Percentiles rank a stretch among this genome's conserved stretches.
These are phyloP conservation scores for Hyphochytrium catenoides DNA, from an alignment of 352 stramenopile species.

Conservation along the genomic window DNA sequence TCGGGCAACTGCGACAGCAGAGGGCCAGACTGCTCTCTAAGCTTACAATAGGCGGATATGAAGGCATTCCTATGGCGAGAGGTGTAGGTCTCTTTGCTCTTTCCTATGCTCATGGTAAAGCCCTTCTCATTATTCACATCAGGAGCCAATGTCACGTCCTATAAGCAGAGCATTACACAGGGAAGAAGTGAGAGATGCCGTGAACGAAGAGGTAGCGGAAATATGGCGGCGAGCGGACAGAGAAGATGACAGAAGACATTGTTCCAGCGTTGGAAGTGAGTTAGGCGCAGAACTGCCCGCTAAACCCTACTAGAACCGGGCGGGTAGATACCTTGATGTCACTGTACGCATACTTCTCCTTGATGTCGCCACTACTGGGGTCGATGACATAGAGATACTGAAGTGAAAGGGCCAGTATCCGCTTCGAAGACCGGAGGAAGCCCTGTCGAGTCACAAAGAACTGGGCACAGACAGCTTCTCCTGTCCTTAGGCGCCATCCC, in stretches of 20 bases:
- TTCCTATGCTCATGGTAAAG: conserved; percentile 57
- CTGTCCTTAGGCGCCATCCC: no score
- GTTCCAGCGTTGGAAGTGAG: no score
- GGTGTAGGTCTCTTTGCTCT: conserved; percentile 63
- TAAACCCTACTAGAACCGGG: no score
- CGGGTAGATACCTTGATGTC: conserved; percentile 66
- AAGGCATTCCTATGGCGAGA: conserved; percentile 39
- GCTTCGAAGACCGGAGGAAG: conserved; percentile 41
- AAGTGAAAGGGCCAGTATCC: conserved; percentile 48
- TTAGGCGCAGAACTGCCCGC: no score
- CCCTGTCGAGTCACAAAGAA: conserved; percentile 60
- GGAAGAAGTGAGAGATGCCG: no score
- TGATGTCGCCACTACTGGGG: conserved; percentile 53
- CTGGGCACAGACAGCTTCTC: no score
- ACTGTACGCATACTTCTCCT: conserved; percentile 55
- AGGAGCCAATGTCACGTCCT: conserved; percentile 17
- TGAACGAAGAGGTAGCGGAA: no score
- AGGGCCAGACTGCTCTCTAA: no score
- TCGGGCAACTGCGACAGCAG: conserved; percentile 21
- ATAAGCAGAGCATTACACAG: conserved; percentile 35
- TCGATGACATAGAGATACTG: conserved; percentile 53
- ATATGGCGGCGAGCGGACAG: no score
- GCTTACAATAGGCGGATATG: conserved; percentile 54
- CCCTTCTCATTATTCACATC: conserved; percentile 19
- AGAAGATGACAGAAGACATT: no score